Percentiles rank a stretch among this genome's conserved stretches.
Conservation (phyloP, 768 basidiomycete genomes). For the Suillus variegatus region DNA sequence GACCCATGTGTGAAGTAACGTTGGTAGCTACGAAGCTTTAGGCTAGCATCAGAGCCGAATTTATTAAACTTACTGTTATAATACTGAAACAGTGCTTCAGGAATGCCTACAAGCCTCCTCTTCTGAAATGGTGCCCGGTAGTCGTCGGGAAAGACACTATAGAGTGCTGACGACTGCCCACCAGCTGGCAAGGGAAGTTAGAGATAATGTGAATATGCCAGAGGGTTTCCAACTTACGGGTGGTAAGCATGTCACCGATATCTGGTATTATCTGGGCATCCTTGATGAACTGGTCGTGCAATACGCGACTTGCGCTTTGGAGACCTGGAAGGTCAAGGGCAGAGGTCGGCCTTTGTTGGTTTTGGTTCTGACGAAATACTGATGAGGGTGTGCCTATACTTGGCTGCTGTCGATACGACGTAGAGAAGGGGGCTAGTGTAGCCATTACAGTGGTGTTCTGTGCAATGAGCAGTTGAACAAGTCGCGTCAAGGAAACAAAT, state of each 20-base stretch:
- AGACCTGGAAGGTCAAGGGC: conserved; percentile 62
- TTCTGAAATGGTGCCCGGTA: conserved; percentile 81
- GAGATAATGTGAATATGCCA: not conserved
- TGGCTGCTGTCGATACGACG: conserved; percentile 9
- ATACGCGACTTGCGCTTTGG: conserved; percentile 63
- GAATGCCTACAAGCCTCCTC: conserved; percentile 71
- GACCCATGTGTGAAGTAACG: conserved; percentile 81
- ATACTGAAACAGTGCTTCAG: conserved; percentile 76
- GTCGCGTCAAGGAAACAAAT: conserved; percentile 10
- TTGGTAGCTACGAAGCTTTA: conserved; percentile 50
- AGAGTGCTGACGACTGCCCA: conserved; percentile 70
- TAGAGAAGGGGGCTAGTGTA: conserved; percentile 8
- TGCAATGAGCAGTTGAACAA: conserved; percentile 10
- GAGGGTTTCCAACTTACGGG: conserved; percentile 43
- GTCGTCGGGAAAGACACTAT: conserved; percentile 78
- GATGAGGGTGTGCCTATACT: not conserved
- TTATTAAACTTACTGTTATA: conserved; percentile 61
- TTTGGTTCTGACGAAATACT: conserved; percentile 10
- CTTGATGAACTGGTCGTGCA: conserved; percentile 70
- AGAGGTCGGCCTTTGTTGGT: conserved; percentile 19
- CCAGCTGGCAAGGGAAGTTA: conserved; percentile 44
- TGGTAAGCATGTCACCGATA: conserved; percentile 64
- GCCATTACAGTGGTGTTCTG: conserved; percentile 9
- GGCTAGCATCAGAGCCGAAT: conserved; percentile 4
- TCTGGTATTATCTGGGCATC: conserved; percentile 78